phyloP scores from a whole-genome alignment of 108 stramenopile genomes.

The Ochromonas danica region DNA sequence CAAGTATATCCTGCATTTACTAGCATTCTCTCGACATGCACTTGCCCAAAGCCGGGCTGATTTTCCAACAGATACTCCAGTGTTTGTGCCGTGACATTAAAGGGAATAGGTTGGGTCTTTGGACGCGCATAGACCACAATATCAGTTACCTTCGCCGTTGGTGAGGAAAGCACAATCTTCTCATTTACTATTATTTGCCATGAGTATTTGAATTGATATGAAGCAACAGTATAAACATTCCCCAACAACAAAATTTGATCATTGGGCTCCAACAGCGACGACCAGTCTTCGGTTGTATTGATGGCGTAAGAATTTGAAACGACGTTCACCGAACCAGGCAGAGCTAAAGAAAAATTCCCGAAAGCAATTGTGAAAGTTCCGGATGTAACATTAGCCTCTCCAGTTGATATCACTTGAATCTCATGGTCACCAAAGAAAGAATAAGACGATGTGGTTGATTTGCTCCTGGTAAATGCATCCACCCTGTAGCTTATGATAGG shows the following conservation, averaged over 20 bases:
- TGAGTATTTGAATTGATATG: not conserved
- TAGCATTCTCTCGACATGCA: conserved; percentile 12
- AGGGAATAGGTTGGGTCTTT: conserved; percentile 33
- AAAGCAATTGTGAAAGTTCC: conserved; percentile 51
- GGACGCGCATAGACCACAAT: not conserved
- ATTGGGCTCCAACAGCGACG: conserved; percentile 52
- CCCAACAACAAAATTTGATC: conserved; percentile 54
- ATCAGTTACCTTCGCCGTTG: not conserved
- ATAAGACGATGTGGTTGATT: not conserved
- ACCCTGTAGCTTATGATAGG: not conserved
- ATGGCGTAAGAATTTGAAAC: conserved; percentile 40
- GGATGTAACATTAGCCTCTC: conserved; percentile 1
- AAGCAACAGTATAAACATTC: conserved; percentile 42
- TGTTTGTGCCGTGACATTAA: not conserved
- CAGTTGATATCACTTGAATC: conserved; percentile 19
- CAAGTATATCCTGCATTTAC: conserved; percentile 37
- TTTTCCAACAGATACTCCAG: conserved; percentile 12
- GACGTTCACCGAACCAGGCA: conserved; percentile 55
- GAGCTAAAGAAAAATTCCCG: conserved; percentile 38
- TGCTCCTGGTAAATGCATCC: not conserved
- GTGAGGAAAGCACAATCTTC: not conserved
- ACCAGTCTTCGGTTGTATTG: conserved; percentile 52
- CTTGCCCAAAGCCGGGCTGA: conserved; percentile 8
- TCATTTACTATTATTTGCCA: conserved; percentile 2
- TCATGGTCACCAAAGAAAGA: conserved; percentile 12